phyloP scores from a whole-genome alignment of 208 protist species.

The Blechomonas ayalai region DNA sequence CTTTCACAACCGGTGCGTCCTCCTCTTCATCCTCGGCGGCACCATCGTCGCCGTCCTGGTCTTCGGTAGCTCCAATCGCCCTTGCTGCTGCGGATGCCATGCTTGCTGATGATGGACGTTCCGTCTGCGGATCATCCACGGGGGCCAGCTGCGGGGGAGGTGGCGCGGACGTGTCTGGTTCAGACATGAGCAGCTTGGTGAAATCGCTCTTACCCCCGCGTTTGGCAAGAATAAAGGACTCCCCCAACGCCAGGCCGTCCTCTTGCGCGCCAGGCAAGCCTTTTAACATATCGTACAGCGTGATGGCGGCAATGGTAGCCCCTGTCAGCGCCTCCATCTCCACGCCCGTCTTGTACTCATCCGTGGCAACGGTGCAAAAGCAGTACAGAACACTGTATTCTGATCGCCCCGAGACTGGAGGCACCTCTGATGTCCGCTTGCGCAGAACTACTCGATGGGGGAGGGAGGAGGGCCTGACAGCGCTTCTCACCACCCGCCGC shows the following conservation, averaged over 20 bases:
- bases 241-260: slow-evolving; percentile 70
- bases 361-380: slow-evolving; percentile 81
- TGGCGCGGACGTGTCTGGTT: slow-evolving; percentile 27
- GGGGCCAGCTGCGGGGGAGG: slow-evolving; percentile 1
- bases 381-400: slow-evolving; percentile 82
- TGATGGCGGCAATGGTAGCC: slow-evolving; percentile 81
- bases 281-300: slow-evolving; percentile 86
- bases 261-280: slow-evolving; percentile 67
- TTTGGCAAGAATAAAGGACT: slow-evolving; percentile 76
- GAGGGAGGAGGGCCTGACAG: slow-evolving; percentile 37
- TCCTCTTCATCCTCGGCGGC: slow-evolving; percentile 6
- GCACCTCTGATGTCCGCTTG: slow-evolving; percentile 32
- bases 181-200: slow-evolving; percentile 81
- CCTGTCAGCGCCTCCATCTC: slow-evolving; percentile 96
- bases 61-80: neutral
- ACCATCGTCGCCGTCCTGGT: neutral
- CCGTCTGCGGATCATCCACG: neutral
- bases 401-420: slow-evolving; percentile 13
- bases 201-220: slow-evolving; percentile 73
- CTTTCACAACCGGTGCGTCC: slow-evolving; percentile 1
- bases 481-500: slow-evolving; percentile 34
- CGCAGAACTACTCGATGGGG: slow-evolving; percentile 73
- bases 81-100: neutral
- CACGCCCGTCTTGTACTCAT: slow-evolving; percentile 86
- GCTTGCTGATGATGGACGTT: neutral